phyloP scores from a whole-genome alignment of 768 basidiomycete genomes.

The Lactarius akahatsu region DNA sequence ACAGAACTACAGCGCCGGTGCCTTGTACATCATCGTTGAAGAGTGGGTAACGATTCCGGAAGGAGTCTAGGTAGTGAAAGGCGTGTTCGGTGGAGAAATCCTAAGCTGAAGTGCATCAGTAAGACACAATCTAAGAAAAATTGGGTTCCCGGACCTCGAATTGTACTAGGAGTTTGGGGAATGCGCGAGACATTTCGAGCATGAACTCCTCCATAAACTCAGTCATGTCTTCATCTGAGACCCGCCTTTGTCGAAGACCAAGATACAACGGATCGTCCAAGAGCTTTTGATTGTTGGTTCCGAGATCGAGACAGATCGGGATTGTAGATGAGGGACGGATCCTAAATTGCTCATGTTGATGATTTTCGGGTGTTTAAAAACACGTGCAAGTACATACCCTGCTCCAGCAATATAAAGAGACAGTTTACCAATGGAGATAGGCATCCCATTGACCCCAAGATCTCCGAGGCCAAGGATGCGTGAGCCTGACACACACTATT shows the following conservation, averaged over 20 bases:
- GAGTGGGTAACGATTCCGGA: slow-evolving; percentile 70
- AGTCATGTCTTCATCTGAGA: slow-evolving; percentile 61
- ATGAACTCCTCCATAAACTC: slow-evolving; percentile 95
- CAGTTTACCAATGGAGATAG: slow-evolving; percentile 89
- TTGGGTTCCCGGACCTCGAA: slow-evolving; percentile 56
- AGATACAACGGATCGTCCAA: slow-evolving; percentile 89
- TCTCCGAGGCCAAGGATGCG: slow-evolving; percentile 89
- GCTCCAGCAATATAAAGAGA: slow-evolving; percentile 89
- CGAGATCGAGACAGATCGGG: slow-evolving; percentile 85
- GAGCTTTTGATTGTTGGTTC: slow-evolving; percentile 79
- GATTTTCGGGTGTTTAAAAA: slow-evolving; percentile 1
- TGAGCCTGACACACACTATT: slow-evolving; percentile 52
- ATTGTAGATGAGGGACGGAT: slow-evolving; percentile 76
- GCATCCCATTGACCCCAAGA: slow-evolving; percentile 82
- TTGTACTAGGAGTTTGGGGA: slow-evolving; percentile 83
- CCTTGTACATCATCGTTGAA: slow-evolving; percentile 57
- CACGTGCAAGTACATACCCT: slow-evolving; percentile 50
- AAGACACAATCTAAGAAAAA: not conserved
- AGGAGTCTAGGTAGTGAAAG: slow-evolving; percentile 78
- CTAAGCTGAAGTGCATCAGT: slow-evolving; percentile 37
- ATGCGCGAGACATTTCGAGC: slow-evolving; percentile 68
- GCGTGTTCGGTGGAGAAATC: slow-evolving; percentile 94
- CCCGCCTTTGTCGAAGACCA: slow-evolving; percentile 72
- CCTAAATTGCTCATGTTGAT: slow-evolving; percentile 37
- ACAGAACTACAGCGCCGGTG: slow-evolving; percentile 89